Conservation (phyloP, 2,329 filamentous ascomycete species). For the Sporothrix schenckii region DNA sequence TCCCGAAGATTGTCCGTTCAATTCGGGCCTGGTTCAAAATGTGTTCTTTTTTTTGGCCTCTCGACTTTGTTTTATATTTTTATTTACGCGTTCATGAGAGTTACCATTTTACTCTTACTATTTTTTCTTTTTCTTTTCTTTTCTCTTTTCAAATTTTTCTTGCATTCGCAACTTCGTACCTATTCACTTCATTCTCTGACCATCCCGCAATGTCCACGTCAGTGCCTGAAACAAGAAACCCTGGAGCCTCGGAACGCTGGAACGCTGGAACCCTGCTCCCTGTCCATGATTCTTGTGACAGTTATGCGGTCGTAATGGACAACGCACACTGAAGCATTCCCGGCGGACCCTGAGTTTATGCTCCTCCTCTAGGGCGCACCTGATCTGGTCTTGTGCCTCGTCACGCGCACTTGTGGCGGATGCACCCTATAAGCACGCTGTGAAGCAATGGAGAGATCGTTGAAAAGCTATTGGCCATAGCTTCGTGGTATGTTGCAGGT, state of each 20-base stretch:
- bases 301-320: neutral
- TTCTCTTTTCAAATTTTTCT: neutral
- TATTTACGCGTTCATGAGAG: too few relatives aligned
- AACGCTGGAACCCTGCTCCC: neutral
- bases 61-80: neutral
- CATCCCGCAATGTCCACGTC: neutral
- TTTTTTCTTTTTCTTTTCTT: neutral
- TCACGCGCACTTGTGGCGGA: conserved; percentile 13
- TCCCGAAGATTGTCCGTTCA: conserved; percentile 34
- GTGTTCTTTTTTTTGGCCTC: conserved; percentile 1
- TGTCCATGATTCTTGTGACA: neutral
- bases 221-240: neutral
- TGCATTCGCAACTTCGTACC: too few relatives aligned
- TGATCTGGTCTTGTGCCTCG: neutral
- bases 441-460: neutral
- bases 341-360: neutral
- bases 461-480: neutral
- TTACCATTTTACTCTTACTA: neutral
- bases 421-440: neutral
- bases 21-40: conserved; percentile 32
- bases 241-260: neutral
- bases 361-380: neutral
- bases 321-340: too few relatives aligned
- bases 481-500: neutral
- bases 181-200: neutral